phyloP scores from a whole-genome alignment of 1,284 basidiomycete species.

The Clitocybe nebularis region DNA sequence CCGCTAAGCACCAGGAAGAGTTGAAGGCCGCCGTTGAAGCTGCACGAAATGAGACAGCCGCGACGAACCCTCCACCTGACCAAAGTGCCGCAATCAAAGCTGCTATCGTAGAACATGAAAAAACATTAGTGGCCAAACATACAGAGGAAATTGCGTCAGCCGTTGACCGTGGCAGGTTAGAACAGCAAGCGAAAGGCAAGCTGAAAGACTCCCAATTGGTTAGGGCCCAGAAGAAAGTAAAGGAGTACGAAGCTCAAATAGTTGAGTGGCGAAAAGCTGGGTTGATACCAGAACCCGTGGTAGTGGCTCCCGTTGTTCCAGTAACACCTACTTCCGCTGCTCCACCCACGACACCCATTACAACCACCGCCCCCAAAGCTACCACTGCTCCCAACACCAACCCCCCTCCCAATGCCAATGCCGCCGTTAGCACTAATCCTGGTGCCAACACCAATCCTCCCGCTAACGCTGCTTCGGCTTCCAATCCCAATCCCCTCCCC shows the following conservation, averaged over 20 bases:
- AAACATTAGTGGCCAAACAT: conserved; percentile 41
- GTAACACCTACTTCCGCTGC: conserved; percentile 19
- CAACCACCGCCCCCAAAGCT: conserved; percentile 16
- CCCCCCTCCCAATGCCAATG: conserved; percentile 18
- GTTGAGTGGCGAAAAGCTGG: conserved; percentile 51
- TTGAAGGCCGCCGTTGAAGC: conserved; percentile 47
- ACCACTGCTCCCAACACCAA: conserved; percentile 16
- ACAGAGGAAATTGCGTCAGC: conserved; percentile 57
- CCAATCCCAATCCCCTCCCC: conserved; percentile 14
- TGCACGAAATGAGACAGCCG: conserved; percentile 16
- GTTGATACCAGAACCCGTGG: conserved; percentile 34
- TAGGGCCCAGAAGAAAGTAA: conserved; percentile 52
- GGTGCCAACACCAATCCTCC: conserved; percentile 17
- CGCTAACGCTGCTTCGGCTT: conserved; percentile 13
- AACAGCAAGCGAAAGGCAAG: conserved; percentile 55
- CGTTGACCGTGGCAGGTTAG: conserved; percentile 62
- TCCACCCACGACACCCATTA: conserved; percentile 16
- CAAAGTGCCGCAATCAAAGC: conserved; percentile 45
- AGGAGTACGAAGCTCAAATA: conserved; percentile 63
- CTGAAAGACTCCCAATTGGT: conserved; percentile 67
- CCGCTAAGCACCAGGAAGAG: conserved; percentile 50
- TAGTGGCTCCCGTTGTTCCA: conserved; percentile 20
- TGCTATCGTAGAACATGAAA: conserved; percentile 48
- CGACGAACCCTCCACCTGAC: conserved; percentile 25
- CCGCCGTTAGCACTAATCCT: conserved; percentile 14